phyloP scores from a whole-genome alignment of 805 yeast genomes.

The Yamadazyma scolyti region DNA sequence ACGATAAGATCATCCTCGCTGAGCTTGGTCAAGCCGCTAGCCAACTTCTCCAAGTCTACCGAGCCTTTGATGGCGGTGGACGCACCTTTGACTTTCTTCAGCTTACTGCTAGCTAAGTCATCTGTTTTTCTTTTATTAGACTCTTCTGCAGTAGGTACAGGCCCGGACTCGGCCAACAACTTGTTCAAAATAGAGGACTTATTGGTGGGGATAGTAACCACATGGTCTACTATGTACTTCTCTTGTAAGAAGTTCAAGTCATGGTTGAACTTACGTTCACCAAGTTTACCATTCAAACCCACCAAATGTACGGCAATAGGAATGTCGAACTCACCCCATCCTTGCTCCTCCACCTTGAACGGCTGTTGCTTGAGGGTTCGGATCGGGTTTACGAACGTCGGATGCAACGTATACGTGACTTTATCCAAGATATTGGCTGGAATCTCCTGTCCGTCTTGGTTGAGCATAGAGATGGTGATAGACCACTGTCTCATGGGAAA shows the following conservation, averaged over 20 bases:
- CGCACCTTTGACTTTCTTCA: slow-evolving; percentile 49
- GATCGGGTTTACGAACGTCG: slow-evolving; percentile 88
- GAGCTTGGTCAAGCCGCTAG: slow-evolving; percentile 82
- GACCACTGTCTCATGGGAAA: slow-evolving; percentile 96
- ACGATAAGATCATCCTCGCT: slow-evolving; percentile 90
- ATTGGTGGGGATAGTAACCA: slow-evolving; percentile 67
- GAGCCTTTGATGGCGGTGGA: slow-evolving; percentile 60
- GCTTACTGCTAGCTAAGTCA: slow-evolving; percentile 26
- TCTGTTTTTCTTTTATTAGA: slow-evolving; percentile 23
- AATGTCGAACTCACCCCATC: slow-evolving; percentile 98
- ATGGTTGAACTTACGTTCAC: slow-evolving; percentile 82
- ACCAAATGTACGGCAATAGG: slow-evolving; percentile 71
- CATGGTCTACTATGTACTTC: slow-evolving; percentile 74
- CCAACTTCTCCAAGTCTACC: slow-evolving; percentile 85
- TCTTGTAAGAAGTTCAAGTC: slow-evolving; percentile 84
- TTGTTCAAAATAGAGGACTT: slow-evolving; percentile 66
- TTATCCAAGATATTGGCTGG: slow-evolving; percentile 89
- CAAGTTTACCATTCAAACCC: slow-evolving; percentile 67
- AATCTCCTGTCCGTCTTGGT: slow-evolving; percentile 73
- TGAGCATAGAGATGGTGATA: slow-evolving; percentile 69
- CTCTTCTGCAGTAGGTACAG: slow-evolving; percentile 50
- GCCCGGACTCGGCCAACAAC: slow-evolving; percentile 75
- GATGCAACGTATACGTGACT: slow-evolving; percentile 91
- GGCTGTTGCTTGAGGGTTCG: slow-evolving; percentile 80
- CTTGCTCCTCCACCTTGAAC: slow-evolving; percentile 84